A percentile compares a stretch with the other conserved stretches of the same genome.
Conservation (phyloP, 2,329 filamentous ascomycete genomes). For the Phyllosticta capitalensis region DNA sequence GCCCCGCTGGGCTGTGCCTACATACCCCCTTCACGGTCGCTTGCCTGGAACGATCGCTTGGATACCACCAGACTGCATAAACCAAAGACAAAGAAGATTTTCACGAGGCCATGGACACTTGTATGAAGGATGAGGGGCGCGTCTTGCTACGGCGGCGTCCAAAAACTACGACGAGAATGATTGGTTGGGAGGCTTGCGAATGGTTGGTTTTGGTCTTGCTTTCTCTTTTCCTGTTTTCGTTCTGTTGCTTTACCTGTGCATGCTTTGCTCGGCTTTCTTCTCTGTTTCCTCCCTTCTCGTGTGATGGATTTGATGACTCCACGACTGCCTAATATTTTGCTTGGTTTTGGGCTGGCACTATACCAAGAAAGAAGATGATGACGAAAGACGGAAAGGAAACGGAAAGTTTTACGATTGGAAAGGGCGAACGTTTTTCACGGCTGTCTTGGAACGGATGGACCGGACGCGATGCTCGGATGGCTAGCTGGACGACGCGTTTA, state of each 20-base stretch:
- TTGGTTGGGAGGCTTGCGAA: not conserved
- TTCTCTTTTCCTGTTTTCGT: not conserved
- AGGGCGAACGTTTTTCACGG: not conserved
- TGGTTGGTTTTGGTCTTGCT: not conserved
- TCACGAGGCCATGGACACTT: not conserved
- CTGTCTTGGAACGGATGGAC: not conserved
- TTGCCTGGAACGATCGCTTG: not conserved
- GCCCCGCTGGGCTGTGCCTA: not conserved
- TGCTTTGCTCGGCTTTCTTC: not conserved
- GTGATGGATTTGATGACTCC: too few relatives aligned
- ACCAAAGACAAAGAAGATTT: conserved; percentile 1
- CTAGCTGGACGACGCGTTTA: not conserved
- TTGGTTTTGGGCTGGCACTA: not conserved
- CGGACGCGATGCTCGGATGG: not conserved
- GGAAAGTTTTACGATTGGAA: not conserved
- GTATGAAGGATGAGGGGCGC: not conserved
- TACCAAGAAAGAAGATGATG: not conserved
- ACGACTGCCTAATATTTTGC: not conserved
- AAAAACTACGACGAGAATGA: not conserved
- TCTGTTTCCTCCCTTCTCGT: not conserved
- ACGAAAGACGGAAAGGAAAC: not conserved
- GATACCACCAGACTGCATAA: not conserved
- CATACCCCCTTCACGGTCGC: not conserved
- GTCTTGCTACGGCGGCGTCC: not conserved
- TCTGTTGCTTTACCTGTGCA: not conserved